Evolutionary conservation across 306 rosid species (phyloP), one percentile per base, ranked within the genome.

Genomic region (Cicer yamashitae): DNA sequence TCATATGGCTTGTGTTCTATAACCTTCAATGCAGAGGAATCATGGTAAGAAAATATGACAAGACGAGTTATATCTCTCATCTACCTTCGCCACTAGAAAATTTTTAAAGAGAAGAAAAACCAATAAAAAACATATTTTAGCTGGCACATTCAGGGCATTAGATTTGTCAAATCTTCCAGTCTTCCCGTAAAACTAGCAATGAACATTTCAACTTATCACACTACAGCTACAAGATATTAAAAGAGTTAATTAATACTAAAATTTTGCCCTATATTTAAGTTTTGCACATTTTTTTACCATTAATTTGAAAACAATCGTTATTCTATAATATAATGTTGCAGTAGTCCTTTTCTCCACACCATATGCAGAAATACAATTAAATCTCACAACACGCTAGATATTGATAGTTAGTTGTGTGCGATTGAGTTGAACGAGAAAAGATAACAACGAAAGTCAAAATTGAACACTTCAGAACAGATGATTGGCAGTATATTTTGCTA

Each of bases 1-100:
- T 91, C 99, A 71, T 96, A 96, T 10, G 96, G 96, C 83, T 89
- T 92, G 92, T 96, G 99, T 79, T 89, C 98, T 56, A 96, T 88
- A 73, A 96, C 99, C 98, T 96, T 89, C 96, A 89, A 90, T 75
- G 83, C 79, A 87, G 85, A 88, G 78, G n/a, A 89, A 85, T 77
- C 64, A 74, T 76, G 65, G 88, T 88, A 75, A 88, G 91, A 71
- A 80, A 86, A 80, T 38, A 65, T 71, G 64, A 85, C 87, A 65
- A 57, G 58, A 86, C 71, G 57, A 83, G 75, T 20, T 14, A 78
- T 25, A 75, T 78, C 60, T 76, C 59, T 62, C 74, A 75, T 43
- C 37, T 20, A 75, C 40, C 25, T 54, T 79, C 44, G 75, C 71
- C n/a, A 46, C 77, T 37, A 56, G 22, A 73, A 58, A 78, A 38